Base-by-base conservation (phyloP, 2,329 filamentous ascomycete genomes). In the Colletotrichum cuscutae region DNA sequence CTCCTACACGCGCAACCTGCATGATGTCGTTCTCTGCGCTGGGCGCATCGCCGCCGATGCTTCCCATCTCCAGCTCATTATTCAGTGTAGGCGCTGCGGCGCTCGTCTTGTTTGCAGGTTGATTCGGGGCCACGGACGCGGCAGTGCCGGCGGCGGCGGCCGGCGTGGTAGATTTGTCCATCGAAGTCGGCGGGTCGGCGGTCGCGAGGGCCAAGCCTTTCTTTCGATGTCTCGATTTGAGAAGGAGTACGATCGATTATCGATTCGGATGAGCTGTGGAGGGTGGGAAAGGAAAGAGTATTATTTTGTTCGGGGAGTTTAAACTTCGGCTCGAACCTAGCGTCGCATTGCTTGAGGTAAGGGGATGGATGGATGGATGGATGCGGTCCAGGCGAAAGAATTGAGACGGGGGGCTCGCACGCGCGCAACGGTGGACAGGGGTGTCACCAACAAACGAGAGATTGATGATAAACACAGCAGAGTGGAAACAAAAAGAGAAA, bases 1-100 rank as follows among this genome's bases (percentile, higher is more conserved):
- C 95, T 70, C 97, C 97, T 77, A 97, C 84, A 73, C 97, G 89
- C 53, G 97, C 95, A 81, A 98, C 86, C 85, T 98, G 96, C 96
- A 99, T 98, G 77, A 99, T 92, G 84, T 99, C 96, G 77, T 94
- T 89, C 79, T 94, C 91, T 4, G 80, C 77, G 5, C 80, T 73
- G 22, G 74, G 75, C 75, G 80, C 80, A 65, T 84, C 83, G 74
- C 82, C 81, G 0, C 85, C 81, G 35, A 90, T 79, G 76, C 81
- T 83, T 13, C 87, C 88, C 82, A 90, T 85, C 77, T 90, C 88
- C 82, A 90, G 82, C 76, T 88, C 87, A 78, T 85, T 86, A 79
- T 88, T 90, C 76, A 91, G 82, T 77, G 89, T 89, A 9, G 90
- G 89, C 46, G 85, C 85, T 4, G 85, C 89, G 19, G 84, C 86